These are phyloP conservation scores for Chlamydomonas incerta DNA, from an alignment of 139 green algal species.

Conservation along the genomic window DNA sequence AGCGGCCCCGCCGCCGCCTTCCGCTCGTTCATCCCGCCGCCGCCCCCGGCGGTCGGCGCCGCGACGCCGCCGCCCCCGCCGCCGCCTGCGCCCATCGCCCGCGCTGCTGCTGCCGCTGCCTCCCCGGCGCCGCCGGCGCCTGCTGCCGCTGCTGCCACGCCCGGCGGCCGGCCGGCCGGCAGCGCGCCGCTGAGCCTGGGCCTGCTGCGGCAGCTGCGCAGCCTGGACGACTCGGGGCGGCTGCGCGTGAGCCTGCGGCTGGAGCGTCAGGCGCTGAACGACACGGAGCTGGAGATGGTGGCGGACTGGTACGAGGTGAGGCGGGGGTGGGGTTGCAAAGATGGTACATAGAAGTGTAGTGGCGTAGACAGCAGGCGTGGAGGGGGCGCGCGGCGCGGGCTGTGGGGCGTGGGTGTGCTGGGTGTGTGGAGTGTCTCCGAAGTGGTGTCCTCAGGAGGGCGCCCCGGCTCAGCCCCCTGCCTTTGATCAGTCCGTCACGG, in stretches of 20 bases:
- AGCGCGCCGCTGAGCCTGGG: neutral
- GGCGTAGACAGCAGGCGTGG: too few species aligned
- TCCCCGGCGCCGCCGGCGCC: neutral
- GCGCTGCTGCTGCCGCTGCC: neutral
- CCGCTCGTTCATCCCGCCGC: neutral
- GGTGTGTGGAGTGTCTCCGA: too few species aligned
- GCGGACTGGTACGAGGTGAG: constrained; percentile 50
- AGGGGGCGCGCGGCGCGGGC: too few species aligned
- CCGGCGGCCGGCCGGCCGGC: neutral
- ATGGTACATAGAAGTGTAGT: too few species aligned
- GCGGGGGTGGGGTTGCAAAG: too few species aligned
- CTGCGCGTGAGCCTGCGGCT: constrained; percentile 47
- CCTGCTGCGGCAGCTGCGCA: neutral
- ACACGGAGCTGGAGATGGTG: constrained; percentile 52
- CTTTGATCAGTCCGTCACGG: too few species aligned
- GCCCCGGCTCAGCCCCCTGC: too few species aligned
- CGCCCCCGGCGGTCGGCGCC: neutral
- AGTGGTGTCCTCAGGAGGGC: too few species aligned
- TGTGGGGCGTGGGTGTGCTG: too few species aligned
- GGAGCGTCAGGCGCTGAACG: constrained; percentile 49
- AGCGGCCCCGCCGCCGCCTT: too few species aligned
- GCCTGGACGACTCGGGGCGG: neutral
- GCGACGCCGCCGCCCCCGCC: neutral
- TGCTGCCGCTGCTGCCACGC: too few species aligned
- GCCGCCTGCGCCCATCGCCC: too few species aligned